A percentile compares a stretch with the other conserved stretches of the same genome.
Evolutionary conservation across 441 rosid genomes (phyloP).

Genomic region (Theobroma grandiflorum): DNA sequence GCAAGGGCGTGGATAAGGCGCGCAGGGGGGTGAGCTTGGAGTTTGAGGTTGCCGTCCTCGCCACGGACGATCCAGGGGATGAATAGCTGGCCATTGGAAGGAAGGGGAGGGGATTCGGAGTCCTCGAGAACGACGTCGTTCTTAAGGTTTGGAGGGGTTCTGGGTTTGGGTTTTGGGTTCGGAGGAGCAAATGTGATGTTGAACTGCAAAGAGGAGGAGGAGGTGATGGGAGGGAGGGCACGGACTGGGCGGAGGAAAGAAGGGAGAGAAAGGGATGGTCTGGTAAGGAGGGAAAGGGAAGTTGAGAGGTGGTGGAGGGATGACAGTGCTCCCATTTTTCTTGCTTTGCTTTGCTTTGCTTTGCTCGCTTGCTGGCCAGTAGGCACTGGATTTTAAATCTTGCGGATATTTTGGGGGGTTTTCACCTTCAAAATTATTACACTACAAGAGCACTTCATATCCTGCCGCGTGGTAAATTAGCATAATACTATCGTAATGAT

Average conservation of each 20-base stretch:
- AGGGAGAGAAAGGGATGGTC: slow-evolving; percentile 39
- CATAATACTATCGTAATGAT: too few relatives aligned
- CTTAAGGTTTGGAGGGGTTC: slow-evolving; percentile 9
- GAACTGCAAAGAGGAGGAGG: slow-evolving; percentile 61
- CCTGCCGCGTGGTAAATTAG: too few relatives aligned
- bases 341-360: not conserved
- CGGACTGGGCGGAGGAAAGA: slow-evolving; percentile 45
- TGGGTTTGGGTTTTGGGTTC: slow-evolving; percentile 48
- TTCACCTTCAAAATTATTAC: too few relatives aligned
- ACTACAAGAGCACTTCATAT: too few relatives aligned
- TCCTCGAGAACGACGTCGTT: slow-evolving; percentile 18
- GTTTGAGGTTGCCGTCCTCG: slow-evolving; percentile 78
- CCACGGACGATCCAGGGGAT: slow-evolving; percentile 95
- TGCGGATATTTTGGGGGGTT: not conserved
- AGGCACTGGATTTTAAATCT: not conserved
- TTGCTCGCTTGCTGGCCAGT: not conserved
- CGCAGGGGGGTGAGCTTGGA: slow-evolving; percentile 78
- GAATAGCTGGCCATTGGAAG: slow-evolving; percentile 47
- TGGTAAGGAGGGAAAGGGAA: slow-evolving; percentile 44
- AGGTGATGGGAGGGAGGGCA: slow-evolving; percentile 46
- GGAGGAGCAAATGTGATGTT: slow-evolving; percentile 86
- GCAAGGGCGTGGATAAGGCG: slow-evolving; percentile 65
- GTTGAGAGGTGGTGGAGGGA: slow-evolving; percentile 25
- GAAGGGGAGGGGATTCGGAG: slow-evolving; percentile 11
- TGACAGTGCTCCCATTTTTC: slow-evolving; percentile 25